Evolutionary conservation across 2,329 filamentous ascomycete genomes (phyloP).

Genomic region (Apiospora kogelbergensis): DNA sequence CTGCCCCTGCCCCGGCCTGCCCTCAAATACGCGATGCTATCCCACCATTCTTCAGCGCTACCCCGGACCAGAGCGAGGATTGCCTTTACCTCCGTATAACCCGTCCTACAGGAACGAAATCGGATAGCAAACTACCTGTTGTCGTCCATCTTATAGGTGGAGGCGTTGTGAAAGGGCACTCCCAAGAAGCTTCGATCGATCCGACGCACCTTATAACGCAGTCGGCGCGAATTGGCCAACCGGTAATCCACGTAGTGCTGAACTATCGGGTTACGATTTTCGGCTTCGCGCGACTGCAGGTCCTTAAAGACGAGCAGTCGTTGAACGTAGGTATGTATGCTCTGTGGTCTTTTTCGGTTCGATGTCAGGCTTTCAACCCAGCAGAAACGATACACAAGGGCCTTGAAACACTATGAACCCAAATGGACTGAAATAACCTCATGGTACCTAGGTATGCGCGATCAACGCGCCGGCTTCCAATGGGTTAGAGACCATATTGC

Average conservation of each 20-base stretch:
- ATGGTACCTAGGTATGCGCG: slow-evolving; percentile 48
- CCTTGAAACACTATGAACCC: too few relatives aligned
- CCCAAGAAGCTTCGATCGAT: slow-evolving; percentile 34
- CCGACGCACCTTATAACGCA: slow-evolving; percentile 38
- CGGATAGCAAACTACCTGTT: slow-evolving; percentile 32
- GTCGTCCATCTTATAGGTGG: slow-evolving; percentile 31
- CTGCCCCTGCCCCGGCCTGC: not conserved
- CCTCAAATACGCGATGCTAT: not conserved
- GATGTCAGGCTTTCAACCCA: too few relatives aligned
- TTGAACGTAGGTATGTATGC: slow-evolving; percentile 46
- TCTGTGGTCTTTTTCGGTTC: too few relatives aligned
- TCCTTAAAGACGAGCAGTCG: slow-evolving; percentile 26
- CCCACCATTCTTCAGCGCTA: slow-evolving; percentile 23
- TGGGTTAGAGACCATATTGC: slow-evolving; percentile 50
- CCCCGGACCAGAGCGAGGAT: slow-evolving; percentile 25
- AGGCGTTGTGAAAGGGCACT: slow-evolving; percentile 36
- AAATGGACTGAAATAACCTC: too few relatives aligned
- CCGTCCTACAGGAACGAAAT: slow-evolving; percentile 17
- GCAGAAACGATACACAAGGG: too few relatives aligned
- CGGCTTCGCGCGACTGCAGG: slow-evolving; percentile 30
- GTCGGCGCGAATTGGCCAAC: slow-evolving; percentile 28
- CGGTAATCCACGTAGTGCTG: slow-evolving; percentile 36
- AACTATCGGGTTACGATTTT: slow-evolving; percentile 40
- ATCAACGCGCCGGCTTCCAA: slow-evolving; percentile 49
- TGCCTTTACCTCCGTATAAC: slow-evolving; percentile 39